Evolutionary conservation across 2,329 filamentous ascomycete genomes (phyloP).

Genomic region (Colletotrichum tofieldiae): DNA sequence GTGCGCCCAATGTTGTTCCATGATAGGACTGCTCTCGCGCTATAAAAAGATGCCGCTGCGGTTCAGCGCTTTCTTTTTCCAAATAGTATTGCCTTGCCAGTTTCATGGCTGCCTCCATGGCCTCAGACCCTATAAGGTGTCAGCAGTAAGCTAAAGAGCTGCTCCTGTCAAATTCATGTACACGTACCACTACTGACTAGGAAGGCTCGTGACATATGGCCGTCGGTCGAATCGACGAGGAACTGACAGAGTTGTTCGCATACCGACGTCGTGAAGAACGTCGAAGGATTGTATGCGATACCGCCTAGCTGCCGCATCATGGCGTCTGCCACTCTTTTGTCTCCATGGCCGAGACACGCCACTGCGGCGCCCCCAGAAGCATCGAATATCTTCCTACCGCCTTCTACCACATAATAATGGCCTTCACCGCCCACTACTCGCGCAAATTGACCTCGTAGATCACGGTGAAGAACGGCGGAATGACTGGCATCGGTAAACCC

Average conservation of each 20-base stretch:
- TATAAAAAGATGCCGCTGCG: slow-evolving; percentile 75
- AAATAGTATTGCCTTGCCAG: slow-evolving; percentile 64
- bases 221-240: slow-evolving; percentile 55
- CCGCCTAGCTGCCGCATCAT: slow-evolving; percentile 48
- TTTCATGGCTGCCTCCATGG: slow-evolving; percentile 66
- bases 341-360: slow-evolving; percentile 51
- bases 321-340: slow-evolving; percentile 49
- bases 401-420: slow-evolving; percentile 52
- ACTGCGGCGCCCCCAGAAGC: slow-evolving; percentile 55
- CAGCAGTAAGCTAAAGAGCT: neutral
- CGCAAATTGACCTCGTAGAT: slow-evolving; percentile 32
- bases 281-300: slow-evolving; percentile 55
- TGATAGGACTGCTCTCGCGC: slow-evolving; percentile 79
- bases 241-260: slow-evolving; percentile 58
- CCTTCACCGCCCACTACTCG: slow-evolving; percentile 51
- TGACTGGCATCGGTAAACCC: slow-evolving; percentile 19
- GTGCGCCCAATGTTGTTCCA: slow-evolving; percentile 78
- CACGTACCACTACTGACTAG: slow-evolving; percentile 56
- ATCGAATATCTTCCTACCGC: slow-evolving; percentile 54
- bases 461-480: slow-evolving; percentile 36
- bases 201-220: slow-evolving; percentile 56
- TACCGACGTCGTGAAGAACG: slow-evolving; percentile 58
- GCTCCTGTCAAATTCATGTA: neutral
- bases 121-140: slow-evolving; percentile 64
- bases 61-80: slow-evolving; percentile 63